Evolutionary conservation across 768 basidiomycete genomes (phyloP).

Genomic region (Macrolepiota dolichaula): DNA sequence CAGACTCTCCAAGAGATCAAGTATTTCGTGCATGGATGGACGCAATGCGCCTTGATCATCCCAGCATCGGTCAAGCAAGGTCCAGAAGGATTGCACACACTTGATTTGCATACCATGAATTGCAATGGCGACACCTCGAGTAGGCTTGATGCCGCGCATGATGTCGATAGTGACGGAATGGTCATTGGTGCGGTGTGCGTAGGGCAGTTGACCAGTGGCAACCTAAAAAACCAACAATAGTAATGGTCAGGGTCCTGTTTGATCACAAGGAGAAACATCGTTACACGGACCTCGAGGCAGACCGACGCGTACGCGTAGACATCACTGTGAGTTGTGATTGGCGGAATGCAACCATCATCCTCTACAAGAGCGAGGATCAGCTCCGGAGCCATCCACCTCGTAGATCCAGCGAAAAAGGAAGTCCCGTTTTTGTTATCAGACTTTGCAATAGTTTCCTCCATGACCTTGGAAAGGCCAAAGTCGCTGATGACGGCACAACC

Average conservation of each 20-base stretch:
- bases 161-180: slow-evolving; percentile 55
- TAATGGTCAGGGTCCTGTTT: neutral
- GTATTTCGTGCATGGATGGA: slow-evolving; percentile 40
- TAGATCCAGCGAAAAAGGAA: slow-evolving; percentile 45
- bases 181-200: slow-evolving; percentile 51
- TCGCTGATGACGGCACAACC: slow-evolving; percentile 57
- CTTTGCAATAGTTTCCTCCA: slow-evolving; percentile 43
- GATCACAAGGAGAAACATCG: neutral
- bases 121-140: slow-evolving; percentile 28
- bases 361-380: slow-evolving; percentile 47
- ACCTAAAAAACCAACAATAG: no score
- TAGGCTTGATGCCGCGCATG: slow-evolving; percentile 46
- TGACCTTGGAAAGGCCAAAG: slow-evolving; percentile 58
- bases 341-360: slow-evolving; percentile 38
- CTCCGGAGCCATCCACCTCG: slow-evolving; percentile 60
- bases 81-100: slow-evolving; percentile 35
- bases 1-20: slow-evolving; percentile 27
- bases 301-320: slow-evolving; percentile 61
- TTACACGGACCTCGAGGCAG: slow-evolving; percentile 50
- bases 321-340: slow-evolving; percentile 50
- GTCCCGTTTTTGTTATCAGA: slow-evolving; percentile 32
- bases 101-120: slow-evolving; percentile 22
- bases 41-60: slow-evolving; percentile 29
- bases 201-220: slow-evolving; percentile 48
- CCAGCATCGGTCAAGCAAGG: slow-evolving; percentile 46